phyloP scores from a whole-genome alignment of 352 stramenopile species.

The Phytophthora podocarpi region DNA sequence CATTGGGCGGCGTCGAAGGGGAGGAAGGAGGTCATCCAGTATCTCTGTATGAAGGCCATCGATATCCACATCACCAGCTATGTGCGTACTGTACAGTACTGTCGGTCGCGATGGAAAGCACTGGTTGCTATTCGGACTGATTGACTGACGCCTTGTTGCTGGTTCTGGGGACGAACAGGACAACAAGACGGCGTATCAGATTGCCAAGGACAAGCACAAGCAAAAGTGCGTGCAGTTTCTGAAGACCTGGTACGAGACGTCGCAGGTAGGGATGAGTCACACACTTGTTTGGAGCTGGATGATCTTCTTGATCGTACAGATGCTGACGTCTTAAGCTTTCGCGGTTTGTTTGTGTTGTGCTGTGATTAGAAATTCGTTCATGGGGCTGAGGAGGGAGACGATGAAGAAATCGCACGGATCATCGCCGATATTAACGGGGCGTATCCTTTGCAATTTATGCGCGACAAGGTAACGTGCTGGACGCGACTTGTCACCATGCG shows the following conservation, averaged over 20 bases:
- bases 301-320: neutral
- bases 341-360: neutral
- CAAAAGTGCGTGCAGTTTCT: conserved; percentile 87
- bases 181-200: conserved; percentile 89
- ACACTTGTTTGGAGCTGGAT: neutral
- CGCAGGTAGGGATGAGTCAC: conserved; percentile 51
- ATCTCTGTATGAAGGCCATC: conserved; percentile 88
- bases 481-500: neutral
- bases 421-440: conserved; percentile 80
- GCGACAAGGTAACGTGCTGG: conserved; percentile 69
- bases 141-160: neutral
- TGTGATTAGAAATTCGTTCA: conserved; percentile 76
- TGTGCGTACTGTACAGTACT: conserved; percentile 44
- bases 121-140: neutral
- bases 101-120: neutral
- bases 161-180: too few species aligned
- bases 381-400: conserved; percentile 79
- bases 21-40: conserved; percentile 88
- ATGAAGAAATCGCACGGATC: conserved; percentile 80
- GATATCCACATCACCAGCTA: conserved; percentile 91
- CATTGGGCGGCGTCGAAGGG: conserved; percentile 87
- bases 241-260: conserved; percentile 89
- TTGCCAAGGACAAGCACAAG: conserved; percentile 91
- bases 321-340: neutral
- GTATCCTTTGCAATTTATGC: conserved; percentile 81